Evolutionary conservation across 345 rosid genomes (phyloP), one percentile per base, ranked within the genome.

Genomic region (Aegle marmelos): DNA sequence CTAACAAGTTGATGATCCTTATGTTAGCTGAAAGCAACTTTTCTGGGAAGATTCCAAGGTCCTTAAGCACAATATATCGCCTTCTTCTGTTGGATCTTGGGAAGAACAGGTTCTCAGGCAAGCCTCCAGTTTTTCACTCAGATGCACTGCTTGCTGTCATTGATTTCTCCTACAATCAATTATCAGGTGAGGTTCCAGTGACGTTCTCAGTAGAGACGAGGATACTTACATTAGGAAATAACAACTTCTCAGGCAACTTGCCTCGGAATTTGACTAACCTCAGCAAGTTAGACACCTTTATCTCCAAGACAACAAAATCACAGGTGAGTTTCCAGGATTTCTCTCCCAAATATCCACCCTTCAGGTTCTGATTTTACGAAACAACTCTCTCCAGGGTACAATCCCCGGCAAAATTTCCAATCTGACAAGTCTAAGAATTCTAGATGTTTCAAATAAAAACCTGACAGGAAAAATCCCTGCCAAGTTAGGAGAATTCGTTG

Each of bases 151-250:
- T 85, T 22, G 81, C 83, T 28, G 76, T 64, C 69, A n/a, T 75
- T 19, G 85, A 82, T 62, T 75, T 85, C 5, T 85, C 88, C 61
- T 82, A 69, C 4, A 85, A 82, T 79, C 78, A 79, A 48, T 66
- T 85, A 39, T 78, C 87, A 11, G 83, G 87, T 57, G 83, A 82
- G 41, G 14, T 82, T 78, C 83, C 83, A 50, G 65, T 79, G 58
- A 41, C 61, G 11, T 85, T 82, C 64, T 71, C 82, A 1, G 54
- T 34, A 30, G 79, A 82, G 28, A 80, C 82, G 54, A 70, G 57
- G 61, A 56, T 82, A 11, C 82, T 80, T 70, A 48, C 75, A 25
- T 54, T 80, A 2, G 80, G 82, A 66, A 71, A 78, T 71, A 85
- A 82, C 22, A 77, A 72, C 19, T 82, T 82, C 82, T 77, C 83